Evolutionary conservation across 169 alveolate genomes (phyloP), one percentile per base, ranked within the genome.

Genomic region (Cryptosporidium tyzzeri): DNA sequence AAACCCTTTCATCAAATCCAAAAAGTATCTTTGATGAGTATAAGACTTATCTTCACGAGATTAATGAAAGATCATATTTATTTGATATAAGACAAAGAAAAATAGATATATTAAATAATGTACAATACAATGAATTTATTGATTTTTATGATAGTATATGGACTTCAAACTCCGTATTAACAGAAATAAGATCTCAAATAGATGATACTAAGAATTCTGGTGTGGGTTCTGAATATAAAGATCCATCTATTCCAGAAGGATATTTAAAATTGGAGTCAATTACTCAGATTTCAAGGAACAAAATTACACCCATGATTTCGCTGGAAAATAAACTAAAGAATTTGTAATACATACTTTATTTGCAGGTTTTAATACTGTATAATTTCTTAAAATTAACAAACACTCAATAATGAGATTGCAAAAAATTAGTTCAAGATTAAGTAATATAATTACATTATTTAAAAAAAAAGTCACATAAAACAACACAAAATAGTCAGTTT

Each of bases 21-120:
- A 80, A 80, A 39, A 80, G 89, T 62, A 80, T 80, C 16, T 80
- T 62, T 65, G 89, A 80, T 29, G 89, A 80, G 55, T 44, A 62
- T 73, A 80, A 41, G 39, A 65, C 62, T 37, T 80, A 80, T 67
- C 26, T 80, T 2, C 73, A 80, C 3, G 89, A 80, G 23, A 80
- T 80, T n/a, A 80, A 80, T 29, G 89, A 80, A 44, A 80, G 35
- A 16, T 41, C 89, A 29, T 80, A 59, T 39, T 5, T 62, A 35
- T 80, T 80, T 41, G 74, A 80, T 39, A 39, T 62, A 29, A 59
- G 89, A 39, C 69, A 80, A 26, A 65, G 18, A n/a, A 80, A 80
- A n/a, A 67, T 80, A 21, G 75, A 80, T 2, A 44, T 80, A 62
- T 21, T 80, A 35, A 62, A 80, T 31, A 12, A 26, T 14, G 29